Evolutionary conservation across 2,329 filamentous ascomycete species (phyloP), one percentile per base, ranked within the genome.

Genomic region (Emericellopsis cladophorae): DNA sequence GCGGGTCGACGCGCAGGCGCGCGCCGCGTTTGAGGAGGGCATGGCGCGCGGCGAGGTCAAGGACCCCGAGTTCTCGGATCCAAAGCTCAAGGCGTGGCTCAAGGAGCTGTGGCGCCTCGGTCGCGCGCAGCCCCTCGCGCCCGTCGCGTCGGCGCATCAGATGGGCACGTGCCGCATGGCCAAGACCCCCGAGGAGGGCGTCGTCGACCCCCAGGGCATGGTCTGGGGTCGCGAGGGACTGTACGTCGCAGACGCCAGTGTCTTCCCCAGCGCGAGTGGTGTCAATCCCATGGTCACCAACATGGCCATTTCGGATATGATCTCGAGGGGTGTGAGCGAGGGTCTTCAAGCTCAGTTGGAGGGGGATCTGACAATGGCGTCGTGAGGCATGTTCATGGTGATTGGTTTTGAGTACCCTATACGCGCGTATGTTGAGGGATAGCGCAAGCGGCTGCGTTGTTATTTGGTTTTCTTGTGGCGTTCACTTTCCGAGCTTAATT

Each of bases 241-340:
- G 49, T 86, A 77, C 53, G 75, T 89, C 15, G 76, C 79, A 9
- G 84, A 90, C 57, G 76, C 81, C 36, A 86, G 80, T 55, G 78
- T 86, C 10, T 83, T 89, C 45, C 84, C 82, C 1, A 81, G 74
- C 42, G 82, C 83, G 10, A 85, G 77, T 54, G 84, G 84, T 1
- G 83, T 88, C 24, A 89, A 89, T 55, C 84, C 84, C 11, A 89
- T 90, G 84, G 66, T 88, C 35, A 87, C 83, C 11, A 71, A 67
- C 43, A 86, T 89, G 84, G 75, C 76, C 1, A 71, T 84, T 50
- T 68, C 76, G 38, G 76, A 84, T 52, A 74, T 73, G 61, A 79
- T 84, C 45, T 75, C 75, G 4, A 64, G 70, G 50, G 68, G 70
- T 0, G 55, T 83, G 36, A 65, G 59, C n/a, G 60, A 57, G 52